A percentile compares a stretch with the other conserved stretches of the same genome.
Conservation (phyloP, 768 basidiomycete genomes). For the Boletus huronensis region DNA sequence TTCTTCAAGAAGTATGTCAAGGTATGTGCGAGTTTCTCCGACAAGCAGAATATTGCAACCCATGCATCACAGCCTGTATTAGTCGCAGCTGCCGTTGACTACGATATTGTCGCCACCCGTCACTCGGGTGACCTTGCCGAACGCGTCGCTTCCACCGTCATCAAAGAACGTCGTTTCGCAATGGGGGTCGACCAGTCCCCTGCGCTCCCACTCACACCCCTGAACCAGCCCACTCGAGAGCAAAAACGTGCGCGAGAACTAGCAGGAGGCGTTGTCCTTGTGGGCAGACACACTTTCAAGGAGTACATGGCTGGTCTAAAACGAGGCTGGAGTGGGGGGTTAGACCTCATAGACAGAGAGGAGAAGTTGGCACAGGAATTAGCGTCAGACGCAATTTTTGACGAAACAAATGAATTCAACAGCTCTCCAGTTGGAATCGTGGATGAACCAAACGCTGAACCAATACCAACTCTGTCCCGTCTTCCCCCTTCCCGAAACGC, state of each 20-base stretch:
- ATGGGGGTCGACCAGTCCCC: slow-evolving; percentile 59
- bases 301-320: slow-evolving; percentile 89
- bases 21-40: slow-evolving; percentile 47
- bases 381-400: slow-evolving; percentile 73
- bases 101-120: slow-evolving; percentile 75
- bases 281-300: slow-evolving; percentile 90
- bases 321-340: slow-evolving; percentile 76
- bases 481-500: slow-evolving; percentile 34
- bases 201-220: slow-evolving; percentile 41
- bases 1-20: slow-evolving; percentile 98
- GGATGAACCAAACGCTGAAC: slow-evolving; percentile 33
- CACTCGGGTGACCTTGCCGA: slow-evolving; percentile 83
- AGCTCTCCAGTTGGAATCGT: slow-evolving; percentile 21
- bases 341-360: slow-evolving; percentile 68
- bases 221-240: slow-evolving; percentile 49
- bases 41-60: background rate
- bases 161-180: slow-evolving; percentile 62
- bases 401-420: slow-evolving; percentile 51
- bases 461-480: slow-evolving; percentile 40
- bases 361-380: slow-evolving; percentile 64
- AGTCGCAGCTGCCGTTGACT: slow-evolving; percentile 93
- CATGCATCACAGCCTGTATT: slow-evolving; percentile 69
- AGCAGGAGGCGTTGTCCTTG: slow-evolving; percentile 79
- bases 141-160: slow-evolving; percentile 69
- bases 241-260: slow-evolving; percentile 57